Conservation (phyloP, 495 filamentous ascomycete species). For the Trichoderma orchidacearum region DNA sequence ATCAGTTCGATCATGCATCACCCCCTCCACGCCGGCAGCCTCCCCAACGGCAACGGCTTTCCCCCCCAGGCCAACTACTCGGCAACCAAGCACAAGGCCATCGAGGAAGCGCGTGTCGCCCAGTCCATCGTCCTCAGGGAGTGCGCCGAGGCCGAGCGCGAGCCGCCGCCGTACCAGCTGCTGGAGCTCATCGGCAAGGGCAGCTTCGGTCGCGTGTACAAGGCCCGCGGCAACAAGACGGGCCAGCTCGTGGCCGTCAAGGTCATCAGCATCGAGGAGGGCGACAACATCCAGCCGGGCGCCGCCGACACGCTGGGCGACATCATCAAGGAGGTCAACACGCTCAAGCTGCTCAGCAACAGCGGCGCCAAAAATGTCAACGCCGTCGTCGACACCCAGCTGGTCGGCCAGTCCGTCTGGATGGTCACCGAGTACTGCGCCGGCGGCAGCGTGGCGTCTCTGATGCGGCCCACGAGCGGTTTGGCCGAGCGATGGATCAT, state of each 20-base stretch:
- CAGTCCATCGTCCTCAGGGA: conserved; percentile 32
- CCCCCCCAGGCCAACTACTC: conserved; percentile 12
- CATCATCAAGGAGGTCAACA: conserved; percentile 77
- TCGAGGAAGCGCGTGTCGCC: conserved; percentile 43
- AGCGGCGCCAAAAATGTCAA: conserved; percentile 83
- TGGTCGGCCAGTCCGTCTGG: conserved; percentile 82
- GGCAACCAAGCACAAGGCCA: conserved; percentile 31
- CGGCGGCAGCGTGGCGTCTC: conserved; percentile 84
- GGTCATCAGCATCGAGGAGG: conserved; percentile 81
- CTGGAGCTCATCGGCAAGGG: conserved; percentile 93
- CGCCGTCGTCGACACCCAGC: conserved; percentile 71
- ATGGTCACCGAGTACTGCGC: conserved; percentile 92
- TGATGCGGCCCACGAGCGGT: conserved; percentile 52
- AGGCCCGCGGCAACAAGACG: conserved; percentile 44
- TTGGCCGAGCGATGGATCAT: conserved; percentile 85
- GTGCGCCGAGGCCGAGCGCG: conserved; percentile 30
- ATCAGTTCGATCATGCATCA: no score
- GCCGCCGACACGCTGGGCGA: conserved; percentile 71
- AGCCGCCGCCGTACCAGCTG: conserved; percentile 52
- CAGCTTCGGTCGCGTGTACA: conserved; percentile 87
- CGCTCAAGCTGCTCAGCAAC: conserved; percentile 73
- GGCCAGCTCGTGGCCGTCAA: conserved; percentile 75
- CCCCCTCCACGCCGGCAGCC: neutral
- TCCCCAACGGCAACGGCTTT: neutral
- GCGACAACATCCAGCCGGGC: conserved; percentile 62